These are phyloP conservation scores for Calocybe gambosa DNA, from an alignment of 1,284 basidiomycete genomes.

Conservation along the genomic window DNA sequence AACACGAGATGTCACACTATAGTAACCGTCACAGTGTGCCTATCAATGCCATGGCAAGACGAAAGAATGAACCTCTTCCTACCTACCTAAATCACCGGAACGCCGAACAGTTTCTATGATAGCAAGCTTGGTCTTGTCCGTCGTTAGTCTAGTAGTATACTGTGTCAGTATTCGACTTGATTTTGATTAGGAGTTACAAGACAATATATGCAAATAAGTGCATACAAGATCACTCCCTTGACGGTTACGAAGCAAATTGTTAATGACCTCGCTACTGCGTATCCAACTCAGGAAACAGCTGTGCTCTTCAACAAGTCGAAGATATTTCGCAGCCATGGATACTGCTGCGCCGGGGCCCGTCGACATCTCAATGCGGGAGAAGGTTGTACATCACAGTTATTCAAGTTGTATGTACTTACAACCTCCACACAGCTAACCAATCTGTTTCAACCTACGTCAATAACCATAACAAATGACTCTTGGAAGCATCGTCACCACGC, in stretches of 20 bases:
- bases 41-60: neutral
- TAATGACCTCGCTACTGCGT: slow-evolving; percentile 12
- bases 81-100: too few relatives aligned
- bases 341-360: slow-evolving; percentile 29
- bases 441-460: slow-evolving; percentile 49
- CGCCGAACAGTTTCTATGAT: too few relatives aligned
- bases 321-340: slow-evolving; percentile 18
- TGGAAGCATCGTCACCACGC: slow-evolving; percentile 73
- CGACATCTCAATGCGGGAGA: slow-evolving; percentile 42
- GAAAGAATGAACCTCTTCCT: neutral
- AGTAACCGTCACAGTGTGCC: neutral
- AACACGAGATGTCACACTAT: neutral
- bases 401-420: slow-evolving; percentile 8
- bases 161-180: too few relatives aligned
- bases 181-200: too few relatives aligned
- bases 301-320: slow-evolving; percentile 6
- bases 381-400: slow-evolving; percentile 34
- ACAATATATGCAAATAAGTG: neutral
- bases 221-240: neutral
- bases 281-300: slow-evolving; percentile 9
- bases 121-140: too few relatives aligned
- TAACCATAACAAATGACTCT: slow-evolving; percentile 68
- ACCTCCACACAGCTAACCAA: slow-evolving; percentile 41
- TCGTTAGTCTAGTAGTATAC: too few relatives aligned
- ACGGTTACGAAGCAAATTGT: neutral